Base-by-base conservation (phyloP, 352 stramenopile genomes). In the Phytophthora sansomeana region DNA sequence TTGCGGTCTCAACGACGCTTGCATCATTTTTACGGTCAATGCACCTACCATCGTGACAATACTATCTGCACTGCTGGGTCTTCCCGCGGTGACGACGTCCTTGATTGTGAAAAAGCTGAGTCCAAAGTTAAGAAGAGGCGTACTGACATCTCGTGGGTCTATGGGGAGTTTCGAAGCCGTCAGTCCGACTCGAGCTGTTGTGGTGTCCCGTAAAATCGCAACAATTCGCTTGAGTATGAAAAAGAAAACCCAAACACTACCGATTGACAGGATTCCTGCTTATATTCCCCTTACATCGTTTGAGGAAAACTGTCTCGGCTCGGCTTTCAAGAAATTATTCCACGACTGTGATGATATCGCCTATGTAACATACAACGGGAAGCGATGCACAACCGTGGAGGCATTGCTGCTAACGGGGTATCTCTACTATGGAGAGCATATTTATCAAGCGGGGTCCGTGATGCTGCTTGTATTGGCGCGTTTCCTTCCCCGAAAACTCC, bases 301-400 rank as follows among this genome's bases (percentile, higher is more conserved):
- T 36, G 62, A 75, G 46, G 43, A 61, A 10, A 59, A 68, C 10
- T 75, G 62, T 35, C 43, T 75, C 5, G 67, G 67, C 13, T 16
- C 17, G 2, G 55, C 56, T 26, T 72, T 75, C 35, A 29, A 26
- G 21, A 65, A 63, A 35, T 28, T 72, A 9, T 72, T 75, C 17
- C 32, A 55, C 19, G 67, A 75, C 26, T 75, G 67, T 33, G 61
- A 68, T 17, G 67, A 75, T 36, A 55, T 75, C 6, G 61, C 61
- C 11, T 75, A 75, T 51, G 61, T 53, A 6, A 63, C 17, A 2
- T 67, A 69, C 33, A 65, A 63, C 5, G 50, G 51, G 7, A 59
- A 51, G 16, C 43, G 50, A 5, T 71, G 55, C 3, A 57, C 60
- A 2, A 68, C 51, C 0, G 60, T 68, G 28, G 60, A 68, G 17